Evolutionary conservation across 23 red algal species (phyloP), one percentile per base, ranked within the genome.

Genomic region (Cyanidium caldarium): DNA sequence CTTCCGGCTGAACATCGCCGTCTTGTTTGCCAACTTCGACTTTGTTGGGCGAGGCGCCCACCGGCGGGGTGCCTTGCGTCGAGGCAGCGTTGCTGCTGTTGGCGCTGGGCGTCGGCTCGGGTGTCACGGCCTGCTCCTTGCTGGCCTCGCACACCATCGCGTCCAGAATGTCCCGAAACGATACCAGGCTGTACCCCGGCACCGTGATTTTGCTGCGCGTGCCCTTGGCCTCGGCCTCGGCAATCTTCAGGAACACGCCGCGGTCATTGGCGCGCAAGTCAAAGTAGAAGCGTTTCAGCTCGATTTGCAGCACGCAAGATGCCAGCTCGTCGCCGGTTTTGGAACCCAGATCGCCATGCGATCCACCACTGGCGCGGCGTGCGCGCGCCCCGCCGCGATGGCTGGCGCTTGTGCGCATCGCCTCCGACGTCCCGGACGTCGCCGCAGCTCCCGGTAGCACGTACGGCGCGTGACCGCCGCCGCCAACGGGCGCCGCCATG

Each of bases 241-340:
- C 51, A 28, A 61, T 61, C 31, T 61, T 61, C 51, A 61, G 51
- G 23, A 61, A 61, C 7, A 28, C 13, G 51, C 51, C 51, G 10
- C 51, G 51, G 7, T 61, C 51, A 25, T 61, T 61, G 5, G 51
- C 51, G 10, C 51, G 51, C 51, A 61, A 28, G 23, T 61, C 51
- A 28, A 61, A 61, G 31, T 61, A 61, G 23, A 61, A 61, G 51
- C 51, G 51, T 25, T 61, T 61, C 51, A 61, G 51, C 23, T 61
- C 51, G 31, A 61, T 61, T 61, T 61, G 51, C 3, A 61, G 23
- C 10, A 28, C 31, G 23, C 51, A 61, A 28, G 51, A 28, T 7
- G 51, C 51, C 13, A 61, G 51, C 51, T 61, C 51, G n/a, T 61
- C 51, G 21, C 51, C 51, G 23, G 31, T 25, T 10, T 61, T 16